These are phyloP conservation scores for Obba rivulosa DNA, from an alignment of 768 basidiomycete genomes.

Conservation along the genomic window DNA sequence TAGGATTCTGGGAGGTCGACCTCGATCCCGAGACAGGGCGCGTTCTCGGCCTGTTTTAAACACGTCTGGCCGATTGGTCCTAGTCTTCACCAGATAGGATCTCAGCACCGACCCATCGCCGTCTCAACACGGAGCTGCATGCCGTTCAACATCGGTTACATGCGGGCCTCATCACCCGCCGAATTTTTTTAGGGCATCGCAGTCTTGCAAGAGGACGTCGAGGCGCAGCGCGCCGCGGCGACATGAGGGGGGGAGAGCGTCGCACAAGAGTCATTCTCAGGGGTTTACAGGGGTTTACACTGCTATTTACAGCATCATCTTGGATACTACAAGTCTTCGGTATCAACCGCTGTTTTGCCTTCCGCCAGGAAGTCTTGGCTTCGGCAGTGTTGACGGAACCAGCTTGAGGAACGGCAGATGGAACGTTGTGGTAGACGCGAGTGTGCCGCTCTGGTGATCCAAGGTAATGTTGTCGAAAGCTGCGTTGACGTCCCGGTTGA, in stretches of 20 bases:
- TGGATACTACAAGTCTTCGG: too few species aligned
- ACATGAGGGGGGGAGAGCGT: too few species aligned
- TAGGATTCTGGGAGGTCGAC: conserved; percentile 88
- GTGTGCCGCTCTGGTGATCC: conserved; percentile 51
- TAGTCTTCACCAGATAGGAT: conserved; percentile 28
- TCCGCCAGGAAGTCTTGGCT: conserved; percentile 33
- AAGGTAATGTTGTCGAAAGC: conserved; percentile 55
- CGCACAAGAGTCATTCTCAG: too few species aligned
- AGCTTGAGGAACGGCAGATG: conserved; percentile 7
- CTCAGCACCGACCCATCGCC: conserved; percentile 20
- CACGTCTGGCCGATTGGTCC: conserved; percentile 6
- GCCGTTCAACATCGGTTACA: conserved; percentile 35
- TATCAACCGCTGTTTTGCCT: conserved; percentile 5
- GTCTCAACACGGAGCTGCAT: conserved; percentile 35
- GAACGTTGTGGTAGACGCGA: conserved; percentile 21
- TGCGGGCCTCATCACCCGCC: conserved; percentile 12
- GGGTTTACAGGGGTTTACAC: too few species aligned
- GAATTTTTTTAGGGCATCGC: conserved; percentile 8
- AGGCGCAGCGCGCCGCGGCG: conserved; percentile 6
- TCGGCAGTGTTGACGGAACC: conserved; percentile 7
- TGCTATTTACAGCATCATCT: too few species aligned
- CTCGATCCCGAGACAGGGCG: conserved; percentile 74
- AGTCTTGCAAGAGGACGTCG: conserved; percentile 7
- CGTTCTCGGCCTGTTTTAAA: conserved; percentile 83
- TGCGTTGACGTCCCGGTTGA: conserved; percentile 52